These are phyloP conservation scores for Phytophthora syringae DNA, from an alignment of 352 stramenopile genomes.

Conservation along the genomic window DNA sequence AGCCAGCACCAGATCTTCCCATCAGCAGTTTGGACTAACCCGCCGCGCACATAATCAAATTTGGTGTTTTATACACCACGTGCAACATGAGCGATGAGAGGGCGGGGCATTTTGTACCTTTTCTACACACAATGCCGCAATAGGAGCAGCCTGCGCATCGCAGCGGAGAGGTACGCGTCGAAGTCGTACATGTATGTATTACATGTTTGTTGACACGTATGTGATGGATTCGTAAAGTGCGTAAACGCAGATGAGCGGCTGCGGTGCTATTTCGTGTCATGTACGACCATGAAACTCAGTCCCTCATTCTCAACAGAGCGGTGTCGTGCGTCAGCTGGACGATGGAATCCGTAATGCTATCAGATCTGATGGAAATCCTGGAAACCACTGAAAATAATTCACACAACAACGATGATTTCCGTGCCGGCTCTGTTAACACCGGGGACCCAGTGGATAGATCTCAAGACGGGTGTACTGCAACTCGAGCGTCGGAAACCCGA, in stretches of 20 bases:
- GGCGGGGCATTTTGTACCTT: too few species aligned
- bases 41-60: background rate
- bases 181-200: too few species aligned
- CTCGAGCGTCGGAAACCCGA: background rate
- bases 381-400: conserved; percentile 1
- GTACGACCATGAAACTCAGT: background rate
- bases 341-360: conserved; percentile 4
- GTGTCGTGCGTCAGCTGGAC: too few species aligned
- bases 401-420: background rate
- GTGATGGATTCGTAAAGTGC: too few species aligned
- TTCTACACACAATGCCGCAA: too few species aligned
- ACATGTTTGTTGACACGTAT: too few species aligned
- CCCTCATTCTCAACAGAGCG: conserved; percentile 9
- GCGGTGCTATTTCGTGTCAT: too few species aligned
- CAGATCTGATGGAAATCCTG: conserved; percentile 6
- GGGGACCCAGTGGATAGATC: background rate
- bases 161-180: too few species aligned
- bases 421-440: background rate
- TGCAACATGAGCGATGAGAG: too few species aligned
- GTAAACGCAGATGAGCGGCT: too few species aligned
- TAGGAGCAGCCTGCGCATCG: too few species aligned
- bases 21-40: background rate
- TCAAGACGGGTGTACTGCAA: background rate
- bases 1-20: too few species aligned
- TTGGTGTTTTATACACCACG: background rate